Percentiles rank a stretch among this genome's conserved stretches.
Evolutionary conservation across 1,284 basidiomycete genomes (phyloP).

Genomic region (Rhodotorula sp.): DNA sequence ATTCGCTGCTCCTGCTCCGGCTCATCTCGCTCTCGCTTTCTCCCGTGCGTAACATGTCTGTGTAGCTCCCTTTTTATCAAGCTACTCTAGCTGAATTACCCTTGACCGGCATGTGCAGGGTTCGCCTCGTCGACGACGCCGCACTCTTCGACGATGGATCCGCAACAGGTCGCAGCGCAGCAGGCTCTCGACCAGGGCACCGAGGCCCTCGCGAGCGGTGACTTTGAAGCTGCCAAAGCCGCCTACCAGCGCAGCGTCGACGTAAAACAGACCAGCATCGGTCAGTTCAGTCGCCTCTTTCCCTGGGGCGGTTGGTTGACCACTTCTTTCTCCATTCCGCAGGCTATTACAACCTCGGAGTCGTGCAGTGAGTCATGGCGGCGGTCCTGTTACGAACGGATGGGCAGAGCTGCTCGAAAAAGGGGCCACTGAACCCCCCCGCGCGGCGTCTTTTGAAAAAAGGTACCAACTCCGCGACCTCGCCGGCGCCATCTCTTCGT

Average conservation of each 20-base stretch:
- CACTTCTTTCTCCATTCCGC: not conserved
- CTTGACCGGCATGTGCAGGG: conserved; percentile 1
- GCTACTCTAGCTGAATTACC: too few relatives aligned
- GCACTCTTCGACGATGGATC: conserved; percentile 29
- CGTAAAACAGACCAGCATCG: conserved; percentile 33
- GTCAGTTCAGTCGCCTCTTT: conserved; percentile 9
- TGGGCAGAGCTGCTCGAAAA: not conserved
- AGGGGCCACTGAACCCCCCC: too few relatives aligned
- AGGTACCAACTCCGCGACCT: conserved; percentile 36
- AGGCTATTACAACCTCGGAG: conserved; percentile 42
- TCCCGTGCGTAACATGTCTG: not conserved
- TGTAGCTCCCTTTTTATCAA: too few relatives aligned
- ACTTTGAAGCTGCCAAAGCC: conserved; percentile 20
- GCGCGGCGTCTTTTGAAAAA: not conserved
- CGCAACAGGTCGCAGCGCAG: conserved; percentile 31
- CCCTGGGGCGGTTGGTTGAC: too few relatives aligned
- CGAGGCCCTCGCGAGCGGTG: conserved; percentile 25
- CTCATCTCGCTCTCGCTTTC: not conserved
- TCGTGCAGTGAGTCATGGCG: conserved; percentile 32
- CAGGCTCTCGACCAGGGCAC: conserved; percentile 35
- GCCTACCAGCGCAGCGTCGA: conserved; percentile 29
- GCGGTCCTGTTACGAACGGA: too few relatives aligned
- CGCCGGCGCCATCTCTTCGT: conserved; percentile 30
- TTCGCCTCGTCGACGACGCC: conserved; percentile 27
- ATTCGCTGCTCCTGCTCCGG: too few relatives aligned